phyloP scores from a whole-genome alignment of 805 yeast species.

The Zygotorulaspora chibaensis region DNA sequence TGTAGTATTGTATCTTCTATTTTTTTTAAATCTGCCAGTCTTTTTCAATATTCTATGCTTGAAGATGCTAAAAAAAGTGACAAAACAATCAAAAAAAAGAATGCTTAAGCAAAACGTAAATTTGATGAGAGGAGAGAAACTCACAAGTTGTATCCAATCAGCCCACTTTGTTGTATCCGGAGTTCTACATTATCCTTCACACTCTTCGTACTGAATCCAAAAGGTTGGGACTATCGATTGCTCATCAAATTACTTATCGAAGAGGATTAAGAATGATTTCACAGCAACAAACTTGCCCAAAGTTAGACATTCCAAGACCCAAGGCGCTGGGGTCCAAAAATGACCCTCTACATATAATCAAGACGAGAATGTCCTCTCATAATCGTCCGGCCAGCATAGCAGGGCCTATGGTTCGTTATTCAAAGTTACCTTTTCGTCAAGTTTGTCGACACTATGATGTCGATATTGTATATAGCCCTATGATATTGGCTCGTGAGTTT shows the following conservation, averaged over 20 bases:
- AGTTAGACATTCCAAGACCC: constrained; percentile 15
- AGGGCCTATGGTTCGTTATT: constrained; percentile 97
- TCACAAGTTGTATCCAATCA: too few relatives aligned
- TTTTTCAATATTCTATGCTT: too few relatives aligned
- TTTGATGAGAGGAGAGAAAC: too few relatives aligned
- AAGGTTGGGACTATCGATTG: background rate
- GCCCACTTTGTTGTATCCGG: too few relatives aligned
- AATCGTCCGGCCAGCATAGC: constrained; percentile 59
- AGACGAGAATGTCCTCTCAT: constrained; percentile 41
- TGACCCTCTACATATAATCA: constrained; percentile 51
- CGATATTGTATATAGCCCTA: constrained; percentile 89
- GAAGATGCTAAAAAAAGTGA: too few relatives aligned
- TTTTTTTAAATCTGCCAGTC: too few relatives aligned
- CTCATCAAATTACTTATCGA: too few relatives aligned
- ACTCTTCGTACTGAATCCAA: background rate
- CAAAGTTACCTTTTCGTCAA: constrained; percentile 87
- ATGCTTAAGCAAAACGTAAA: too few relatives aligned
- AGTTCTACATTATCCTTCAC: too few relatives aligned
- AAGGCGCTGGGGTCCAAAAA: constrained; percentile 40
- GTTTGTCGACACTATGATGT: constrained; percentile 66
- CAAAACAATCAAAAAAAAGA: too few relatives aligned
- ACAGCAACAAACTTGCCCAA: background rate
- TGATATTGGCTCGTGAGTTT: constrained; percentile 94
- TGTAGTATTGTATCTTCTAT: too few relatives aligned
- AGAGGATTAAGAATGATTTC: too few relatives aligned